These are phyloP conservation scores for Diospyros lotus DNA, from an alignment of 148 eudicot species.

Conservation along the genomic window DNA sequence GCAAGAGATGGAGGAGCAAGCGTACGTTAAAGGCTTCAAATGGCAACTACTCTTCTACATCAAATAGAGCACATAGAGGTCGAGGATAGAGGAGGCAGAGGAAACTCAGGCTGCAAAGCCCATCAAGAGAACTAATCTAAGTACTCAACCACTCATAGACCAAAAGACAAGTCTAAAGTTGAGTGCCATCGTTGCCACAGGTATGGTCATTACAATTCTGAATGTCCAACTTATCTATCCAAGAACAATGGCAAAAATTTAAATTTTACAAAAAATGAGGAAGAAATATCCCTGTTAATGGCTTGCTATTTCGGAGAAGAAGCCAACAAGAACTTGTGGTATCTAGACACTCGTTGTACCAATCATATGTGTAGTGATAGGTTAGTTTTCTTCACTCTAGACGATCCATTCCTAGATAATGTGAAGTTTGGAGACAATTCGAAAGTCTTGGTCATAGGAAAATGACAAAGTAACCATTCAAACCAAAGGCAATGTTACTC, in stretches of 20 bases:
- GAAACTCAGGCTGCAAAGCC: too few relatives aligned
- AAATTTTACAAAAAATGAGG: slow-evolving; percentile 17
- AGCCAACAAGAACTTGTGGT: neutral
- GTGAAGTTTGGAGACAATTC: slow-evolving; percentile 23
- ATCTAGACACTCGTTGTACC: neutral
- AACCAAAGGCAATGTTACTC: neutral
- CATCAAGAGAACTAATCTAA: too few relatives aligned
- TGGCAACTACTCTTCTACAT: too few relatives aligned
- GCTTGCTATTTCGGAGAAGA: slow-evolving; percentile 6
- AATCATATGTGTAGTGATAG: slow-evolving; percentile 4
- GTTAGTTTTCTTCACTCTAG: slow-evolving; percentile 15
- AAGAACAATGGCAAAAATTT: slow-evolving; percentile 5
- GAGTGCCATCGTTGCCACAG: too few relatives aligned
- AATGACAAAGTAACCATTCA: slow-evolving; percentile 10
- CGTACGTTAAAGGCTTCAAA: too few relatives aligned
- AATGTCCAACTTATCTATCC: slow-evolving; percentile 18
- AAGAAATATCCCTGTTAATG: slow-evolving; percentile 10
- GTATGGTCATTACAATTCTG: neutral
- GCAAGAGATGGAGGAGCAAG: too few relatives aligned
- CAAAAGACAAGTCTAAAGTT: too few relatives aligned
- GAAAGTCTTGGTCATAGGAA: slow-evolving; percentile 12
- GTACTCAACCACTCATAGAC: too few relatives aligned
- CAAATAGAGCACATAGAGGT: too few relatives aligned
- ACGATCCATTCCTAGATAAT: slow-evolving; percentile 15
- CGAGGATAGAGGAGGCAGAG: too few relatives aligned